Base-by-base conservation (phyloP, 768 basidiomycete genomes). In the Dacryopinax spathularia region DNA sequence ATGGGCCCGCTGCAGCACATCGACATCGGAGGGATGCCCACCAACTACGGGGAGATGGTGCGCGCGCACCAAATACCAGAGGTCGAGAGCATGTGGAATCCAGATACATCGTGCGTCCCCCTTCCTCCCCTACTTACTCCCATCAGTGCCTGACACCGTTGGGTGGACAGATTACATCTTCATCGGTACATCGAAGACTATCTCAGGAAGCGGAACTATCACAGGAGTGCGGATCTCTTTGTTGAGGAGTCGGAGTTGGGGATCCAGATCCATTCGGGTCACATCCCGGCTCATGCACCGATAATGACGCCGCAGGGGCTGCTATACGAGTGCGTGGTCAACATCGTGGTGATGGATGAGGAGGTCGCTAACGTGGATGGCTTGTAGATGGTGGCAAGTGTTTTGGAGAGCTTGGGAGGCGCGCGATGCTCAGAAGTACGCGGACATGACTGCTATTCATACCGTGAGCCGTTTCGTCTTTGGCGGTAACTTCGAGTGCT, bases 301-400 rank as follows among this genome's bases (percentile, higher is more conserved):
- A 91, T 91, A 73, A 84, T 90, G 71, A 89, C 89, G 22, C 82
- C 82, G 63, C 88, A 91, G 72, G 89, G 89, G 62, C 78, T 91
- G 66, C 77, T 91, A 39, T 91, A 89, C 76, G 89, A 91, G 87
- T 89, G 69, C 60, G 86, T 78, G 15, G 36, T 33, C 22, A 33
- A 48, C 25, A n/a, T 56, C 43, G 69, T 62, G 29, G 63, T 64
- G 62, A 43, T 64, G 62, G 60, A 44, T 44, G 9, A 6, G 39
- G 6, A 41, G 18, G 10, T 16, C 65, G 61, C 22, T 67, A 59
- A n/a, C 33, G 6, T 44, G 43, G 60, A 67, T 63, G 33, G 7
- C 60, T 25, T 60, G 5, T 67, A 89, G 88, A 72, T 91, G 89
- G 89, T 91, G 89, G 89, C 87, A 84, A 68, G 89, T 91, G 25